These are phyloP conservation scores for Tolypocladium inflatum DNA, from an alignment of 2,329 filamentous ascomycete genomes.

Conservation along the genomic window DNA sequence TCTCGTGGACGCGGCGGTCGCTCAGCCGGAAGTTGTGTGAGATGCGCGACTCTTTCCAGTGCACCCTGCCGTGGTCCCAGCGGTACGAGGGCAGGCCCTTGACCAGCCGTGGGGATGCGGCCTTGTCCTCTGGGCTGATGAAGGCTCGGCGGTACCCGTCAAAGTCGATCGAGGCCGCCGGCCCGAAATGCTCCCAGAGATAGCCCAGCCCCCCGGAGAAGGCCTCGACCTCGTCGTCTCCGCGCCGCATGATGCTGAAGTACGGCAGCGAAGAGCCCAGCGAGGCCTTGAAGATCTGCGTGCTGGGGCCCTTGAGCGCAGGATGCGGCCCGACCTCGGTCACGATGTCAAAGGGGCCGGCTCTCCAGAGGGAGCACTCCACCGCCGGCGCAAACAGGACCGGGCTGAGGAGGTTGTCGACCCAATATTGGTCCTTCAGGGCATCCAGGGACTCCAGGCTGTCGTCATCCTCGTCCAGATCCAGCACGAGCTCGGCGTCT, in stretches of 20 bases:
- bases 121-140: background rate
- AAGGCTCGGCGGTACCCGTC: background rate
- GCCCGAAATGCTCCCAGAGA: background rate
- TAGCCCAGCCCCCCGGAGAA: slow-evolving; percentile 13
- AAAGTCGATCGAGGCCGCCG: background rate
- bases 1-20: slow-evolving; percentile 27
- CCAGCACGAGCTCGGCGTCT: background rate
- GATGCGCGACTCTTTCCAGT: slow-evolving; percentile 15
- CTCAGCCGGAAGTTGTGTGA: slow-evolving; percentile 21
- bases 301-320: slow-evolving; percentile 35
- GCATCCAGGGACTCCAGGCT: background rate
- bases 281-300: slow-evolving; percentile 24
- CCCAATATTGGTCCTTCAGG: slow-evolving; percentile 20
- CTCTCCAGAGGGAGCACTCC: slow-evolving; percentile 15
- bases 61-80: slow-evolving; percentile 19
- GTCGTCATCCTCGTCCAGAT: background rate
- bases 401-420: slow-evolving; percentile 19
- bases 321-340: slow-evolving; percentile 41
- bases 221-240: slow-evolving; percentile 25
- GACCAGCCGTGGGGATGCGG: background rate
- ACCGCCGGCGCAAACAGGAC: slow-evolving; percentile 15
- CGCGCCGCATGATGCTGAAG: slow-evolving; percentile 13
- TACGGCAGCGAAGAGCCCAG: background rate
- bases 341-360: slow-evolving; percentile 13
- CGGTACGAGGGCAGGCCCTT: slow-evolving; percentile 19